Percentiles rank a stretch among this genome's conserved stretches.
phyloP scores from a whole-genome alignment of 164 flowering plant genomes.

The grape (Vitis vinifera) region ASM3070453v1 NC_081815.1:3870001-3870500 shows the following conservation, averaged over 20 bases:
- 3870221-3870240: conserved; percentile 50
- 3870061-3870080: conserved; percentile 44
- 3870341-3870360: conserved; percentile 60
- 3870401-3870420: conserved; percentile 38
- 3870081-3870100: conserved; percentile 57
- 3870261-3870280: conserved; percentile 52
- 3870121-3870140: conserved; percentile 41
- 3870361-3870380: conserved; percentile 59
- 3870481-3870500: conserved; percentile 19
- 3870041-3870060: conserved; percentile 48
- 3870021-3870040: conserved; percentile 37
- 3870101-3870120: conserved; percentile 35
- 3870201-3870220: conserved; percentile 41
- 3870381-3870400: conserved; percentile 46
- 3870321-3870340: conserved; percentile 44
- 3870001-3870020: conserved; percentile 34
- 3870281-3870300: conserved; percentile 49
- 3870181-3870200: conserved; percentile 35
- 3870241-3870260: conserved; percentile 64
- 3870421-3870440: conserved; percentile 40
- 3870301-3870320: conserved; percentile 30
- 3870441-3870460: conserved; percentile 78
- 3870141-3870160: conserved; percentile 53
- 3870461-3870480: conserved; percentile 50
- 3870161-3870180: conserved; percentile 64